Percentiles rank a stretch among this genome's conserved stretches.
Evolutionary conservation across 2,329 filamentous ascomycete genomes (phyloP).

Genomic region (Colletotrichum agaves): DNA sequence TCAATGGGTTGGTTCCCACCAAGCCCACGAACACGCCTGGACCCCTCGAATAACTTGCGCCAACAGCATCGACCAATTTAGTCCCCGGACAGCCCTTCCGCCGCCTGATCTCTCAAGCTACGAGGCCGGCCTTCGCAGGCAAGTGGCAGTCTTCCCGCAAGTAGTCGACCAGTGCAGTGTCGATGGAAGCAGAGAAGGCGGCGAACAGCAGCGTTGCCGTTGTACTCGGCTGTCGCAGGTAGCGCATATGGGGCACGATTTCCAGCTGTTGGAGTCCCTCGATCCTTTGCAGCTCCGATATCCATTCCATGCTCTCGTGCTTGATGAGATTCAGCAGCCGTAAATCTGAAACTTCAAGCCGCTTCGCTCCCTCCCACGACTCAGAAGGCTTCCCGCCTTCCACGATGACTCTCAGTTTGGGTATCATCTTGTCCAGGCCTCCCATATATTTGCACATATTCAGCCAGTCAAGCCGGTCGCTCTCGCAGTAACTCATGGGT

Average conservation of each 20-base stretch:
- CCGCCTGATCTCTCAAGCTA: not conserved
- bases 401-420: constrained; percentile 60
- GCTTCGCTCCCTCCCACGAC: constrained; percentile 61
- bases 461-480: constrained; percentile 57
- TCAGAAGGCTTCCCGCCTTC: constrained; percentile 65
- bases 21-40: constrained; percentile 17
- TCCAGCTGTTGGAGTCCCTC: constrained; percentile 60
- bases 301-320: constrained; percentile 67
- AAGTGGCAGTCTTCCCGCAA: constrained; percentile 46
- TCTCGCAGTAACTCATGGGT: constrained; percentile 62
- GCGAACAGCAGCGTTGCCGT: constrained; percentile 67
- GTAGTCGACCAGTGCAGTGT: constrained; percentile 65
- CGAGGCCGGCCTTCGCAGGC: constrained; percentile 7
- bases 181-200: constrained; percentile 69
- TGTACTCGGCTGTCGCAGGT: constrained; percentile 62
- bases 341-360: constrained; percentile 58
- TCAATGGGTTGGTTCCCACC: constrained; percentile 6
- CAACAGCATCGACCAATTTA: not conserved
- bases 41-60: not conserved
- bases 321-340: constrained; percentile 55
- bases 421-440: constrained; percentile 52
- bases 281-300: constrained; percentile 63
- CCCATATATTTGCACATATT: constrained; percentile 57
- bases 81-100: not conserved
- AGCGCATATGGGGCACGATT: constrained; percentile 63